phyloP scores from a whole-genome alignment of 306 rosid genomes.

The Vigna unguiculata region DNA sequence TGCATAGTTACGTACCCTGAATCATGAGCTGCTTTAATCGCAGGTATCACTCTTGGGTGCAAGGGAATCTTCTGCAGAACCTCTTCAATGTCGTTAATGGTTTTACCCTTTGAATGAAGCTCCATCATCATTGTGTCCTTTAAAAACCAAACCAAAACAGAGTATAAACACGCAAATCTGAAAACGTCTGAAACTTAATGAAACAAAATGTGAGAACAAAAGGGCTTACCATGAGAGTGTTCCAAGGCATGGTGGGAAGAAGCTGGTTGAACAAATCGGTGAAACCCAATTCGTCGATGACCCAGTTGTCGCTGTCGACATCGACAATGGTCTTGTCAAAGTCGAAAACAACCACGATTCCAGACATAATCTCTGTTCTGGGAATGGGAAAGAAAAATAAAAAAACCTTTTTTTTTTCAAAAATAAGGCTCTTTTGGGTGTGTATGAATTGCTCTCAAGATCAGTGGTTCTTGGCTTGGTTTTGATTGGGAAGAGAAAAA shows the following conservation, averaged over 20 bases:
- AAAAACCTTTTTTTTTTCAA: neutral
- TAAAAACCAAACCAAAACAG: neutral
- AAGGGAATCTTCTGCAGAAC: conserved; percentile 65
- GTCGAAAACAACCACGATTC: conserved; percentile 68
- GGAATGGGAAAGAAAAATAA: neutral
- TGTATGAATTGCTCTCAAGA: conserved; percentile 23
- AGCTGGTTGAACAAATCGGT: conserved; percentile 74
- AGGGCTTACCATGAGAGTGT: conserved; percentile 73
- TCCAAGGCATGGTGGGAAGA: conserved; percentile 90
- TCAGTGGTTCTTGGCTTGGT: conserved; percentile 27
- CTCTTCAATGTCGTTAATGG: conserved; percentile 58
- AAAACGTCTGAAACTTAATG: too few species aligned
- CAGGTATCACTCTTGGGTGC: conserved; percentile 65
- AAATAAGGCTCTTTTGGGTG: conserved; percentile 3
- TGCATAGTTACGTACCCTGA: conserved; percentile 53
- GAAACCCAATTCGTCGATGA: conserved; percentile 70
- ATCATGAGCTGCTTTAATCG: conserved; percentile 70
- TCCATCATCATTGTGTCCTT: conserved; percentile 86
- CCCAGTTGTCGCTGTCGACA: conserved; percentile 85
- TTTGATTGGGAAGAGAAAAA: neutral
- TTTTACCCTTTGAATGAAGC: conserved; percentile 65
- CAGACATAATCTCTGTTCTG: conserved; percentile 53
- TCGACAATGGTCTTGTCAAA: conserved; percentile 88
- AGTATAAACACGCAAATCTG: too few species aligned
- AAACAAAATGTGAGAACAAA: neutral